These are phyloP conservation scores for Microbotryum violaceum DNA, from an alignment of 1,284 basidiomycete species.

Conservation along the genomic window DNA sequence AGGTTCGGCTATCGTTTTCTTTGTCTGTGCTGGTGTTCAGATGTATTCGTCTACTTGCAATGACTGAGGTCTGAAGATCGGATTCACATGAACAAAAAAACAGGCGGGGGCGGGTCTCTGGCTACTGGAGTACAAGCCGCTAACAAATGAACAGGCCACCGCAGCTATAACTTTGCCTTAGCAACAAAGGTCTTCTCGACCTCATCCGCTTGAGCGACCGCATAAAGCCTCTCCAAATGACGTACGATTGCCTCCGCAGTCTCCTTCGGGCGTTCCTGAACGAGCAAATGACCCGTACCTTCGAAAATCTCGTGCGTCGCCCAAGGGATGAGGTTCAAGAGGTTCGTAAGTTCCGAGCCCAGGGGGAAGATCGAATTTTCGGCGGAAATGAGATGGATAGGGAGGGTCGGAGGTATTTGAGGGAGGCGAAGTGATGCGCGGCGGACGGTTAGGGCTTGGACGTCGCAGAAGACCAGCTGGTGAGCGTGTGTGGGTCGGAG, in stretches of 20 bases:
- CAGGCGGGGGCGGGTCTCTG: no score
- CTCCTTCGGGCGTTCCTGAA: conserved; percentile 43
- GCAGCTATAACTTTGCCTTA: no score
- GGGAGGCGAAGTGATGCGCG: conserved; percentile 25
- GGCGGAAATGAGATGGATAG: conserved; percentile 32
- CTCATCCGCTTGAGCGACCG: no score
- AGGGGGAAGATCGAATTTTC: conserved; percentile 20
- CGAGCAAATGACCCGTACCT: conserved; percentile 42
- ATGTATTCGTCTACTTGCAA: neutral
- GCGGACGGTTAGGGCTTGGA: conserved; percentile 18
- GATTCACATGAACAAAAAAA: neutral
- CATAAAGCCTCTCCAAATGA: conserved; percentile 38
- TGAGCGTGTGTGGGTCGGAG: neutral
- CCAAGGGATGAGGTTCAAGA: conserved; percentile 19
- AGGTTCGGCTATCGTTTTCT: neutral
- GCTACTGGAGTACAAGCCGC: no score
- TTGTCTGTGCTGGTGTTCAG: neutral
- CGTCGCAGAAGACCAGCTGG: conserved; percentile 33
- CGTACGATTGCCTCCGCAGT: conserved; percentile 39
- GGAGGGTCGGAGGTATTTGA: conserved; percentile 17
- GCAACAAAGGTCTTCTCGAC: no score
- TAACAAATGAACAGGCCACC: no score
- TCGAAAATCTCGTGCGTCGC: conserved; percentile 23
- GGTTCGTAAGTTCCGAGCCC: conserved; percentile 10
- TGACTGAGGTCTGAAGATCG: neutral